A percentile compares a stretch with the other conserved stretches of the same genome.
Conservation (phyloP, 305 asterid species). For the Fraxinus xanthoxyloides region DNA sequence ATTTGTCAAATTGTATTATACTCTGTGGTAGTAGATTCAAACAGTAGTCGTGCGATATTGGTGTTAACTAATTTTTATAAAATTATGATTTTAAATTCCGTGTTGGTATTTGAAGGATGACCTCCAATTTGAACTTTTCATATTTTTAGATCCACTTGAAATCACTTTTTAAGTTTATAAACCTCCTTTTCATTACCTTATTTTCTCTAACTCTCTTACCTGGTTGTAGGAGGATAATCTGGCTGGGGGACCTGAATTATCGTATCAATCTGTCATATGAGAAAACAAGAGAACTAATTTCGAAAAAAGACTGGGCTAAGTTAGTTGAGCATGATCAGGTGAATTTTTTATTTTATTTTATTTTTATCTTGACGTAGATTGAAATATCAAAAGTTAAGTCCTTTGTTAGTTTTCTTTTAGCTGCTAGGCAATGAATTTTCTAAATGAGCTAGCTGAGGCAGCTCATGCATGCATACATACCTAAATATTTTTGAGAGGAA, state of each 20-base stretch:
- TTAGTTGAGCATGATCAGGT: constrained; percentile 75
- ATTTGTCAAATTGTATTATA: neutral
- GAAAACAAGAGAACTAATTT: constrained; percentile 59
- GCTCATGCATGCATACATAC: neutral
- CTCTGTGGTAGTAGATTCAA: neutral
- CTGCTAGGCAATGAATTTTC: neutral
- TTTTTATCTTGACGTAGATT: neutral
- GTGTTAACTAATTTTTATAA: neutral
- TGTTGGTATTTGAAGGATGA: neutral
- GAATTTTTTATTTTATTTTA: neutral
- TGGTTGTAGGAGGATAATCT: constrained; percentile 74
- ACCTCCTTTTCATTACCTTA: neutral
- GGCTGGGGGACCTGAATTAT: constrained; percentile 93
- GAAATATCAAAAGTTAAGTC: neutral
- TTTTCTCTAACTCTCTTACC: constrained; percentile 7
- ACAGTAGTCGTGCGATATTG: neutral
- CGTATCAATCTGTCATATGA: constrained; percentile 78
- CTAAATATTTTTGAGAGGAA: neutral
- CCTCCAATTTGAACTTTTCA: neutral
- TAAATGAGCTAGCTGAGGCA: neutral
- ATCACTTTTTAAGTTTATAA: neutral
- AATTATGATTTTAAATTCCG: neutral
- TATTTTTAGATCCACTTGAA: neutral
- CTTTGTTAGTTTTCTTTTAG: neutral
- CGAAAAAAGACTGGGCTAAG: constrained; percentile 63